phyloP scores from a whole-genome alignment of 768 basidiomycete genomes.

The Flagelloscypha sp. region DNA sequence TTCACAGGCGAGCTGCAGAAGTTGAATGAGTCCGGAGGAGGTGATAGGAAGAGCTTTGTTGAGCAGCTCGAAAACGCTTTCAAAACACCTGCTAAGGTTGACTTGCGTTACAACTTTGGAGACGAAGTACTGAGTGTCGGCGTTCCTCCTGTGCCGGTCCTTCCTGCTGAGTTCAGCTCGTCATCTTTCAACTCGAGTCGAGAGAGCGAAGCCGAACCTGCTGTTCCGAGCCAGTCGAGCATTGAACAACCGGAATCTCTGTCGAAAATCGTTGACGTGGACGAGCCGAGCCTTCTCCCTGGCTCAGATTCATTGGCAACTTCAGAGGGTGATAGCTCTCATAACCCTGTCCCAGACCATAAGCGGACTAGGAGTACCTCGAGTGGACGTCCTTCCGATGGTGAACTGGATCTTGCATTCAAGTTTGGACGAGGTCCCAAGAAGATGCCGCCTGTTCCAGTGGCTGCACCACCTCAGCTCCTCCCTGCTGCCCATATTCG shows the following conservation, averaged over 20 bases:
- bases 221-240: constrained; percentile 14
- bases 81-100: constrained; percentile 63
- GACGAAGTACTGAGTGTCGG: constrained; percentile 28
- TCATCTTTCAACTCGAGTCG: constrained; percentile 13
- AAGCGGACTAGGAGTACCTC: constrained; percentile 17
- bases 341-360: constrained; percentile 20
- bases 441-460: constrained; percentile 13
- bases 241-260: constrained; percentile 14
- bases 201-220: constrained; percentile 22
- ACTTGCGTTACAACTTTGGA: constrained; percentile 41
- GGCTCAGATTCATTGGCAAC: constrained; percentile 25
- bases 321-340: constrained; percentile 27
- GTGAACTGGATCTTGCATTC: constrained; percentile 63
- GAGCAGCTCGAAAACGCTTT: constrained; percentile 74
- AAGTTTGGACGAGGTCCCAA: constrained; percentile 55
- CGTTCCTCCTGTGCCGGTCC: constrained; percentile 44
- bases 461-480: constrained; percentile 18
- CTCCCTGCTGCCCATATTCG: constrained; percentile 50
- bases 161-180: constrained; percentile 26
- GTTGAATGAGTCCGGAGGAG: constrained; percentile 62
- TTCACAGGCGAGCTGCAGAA: constrained; percentile 72
- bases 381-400: constrained; percentile 37
- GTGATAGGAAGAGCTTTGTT: constrained; percentile 67
- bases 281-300: constrained; percentile 31
- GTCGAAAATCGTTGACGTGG: constrained; percentile 15